phyloP scores from a whole-genome alignment of 495 filamentous ascomycete genomes.

The Emericellopsis terricola region DNA sequence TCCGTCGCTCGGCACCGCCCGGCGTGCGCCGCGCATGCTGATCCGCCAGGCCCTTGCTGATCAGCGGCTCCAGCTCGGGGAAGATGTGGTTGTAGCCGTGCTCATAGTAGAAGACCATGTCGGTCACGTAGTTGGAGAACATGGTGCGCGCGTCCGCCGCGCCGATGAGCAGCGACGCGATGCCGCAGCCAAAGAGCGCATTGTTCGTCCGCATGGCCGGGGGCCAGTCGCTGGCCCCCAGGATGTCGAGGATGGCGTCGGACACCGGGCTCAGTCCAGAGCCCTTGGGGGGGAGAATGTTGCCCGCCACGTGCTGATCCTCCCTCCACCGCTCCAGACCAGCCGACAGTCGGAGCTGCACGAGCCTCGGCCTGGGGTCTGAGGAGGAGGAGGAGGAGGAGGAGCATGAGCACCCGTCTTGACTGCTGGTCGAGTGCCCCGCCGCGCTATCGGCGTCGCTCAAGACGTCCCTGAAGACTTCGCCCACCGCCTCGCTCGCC shows the following conservation, averaged over 20 bases:
- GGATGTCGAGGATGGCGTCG: slow-evolving; percentile 4
- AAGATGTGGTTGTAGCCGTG: slow-evolving; percentile 15
- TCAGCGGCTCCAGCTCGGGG: slow-evolving; percentile 9
- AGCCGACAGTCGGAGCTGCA: slow-evolving; percentile 6
- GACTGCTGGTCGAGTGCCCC: not conserved
- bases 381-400: not conserved
- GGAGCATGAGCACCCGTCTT: too few relatives aligned
- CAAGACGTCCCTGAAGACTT: not conserved
- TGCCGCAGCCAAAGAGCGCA: slow-evolving; percentile 11
- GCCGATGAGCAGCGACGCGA: slow-evolving; percentile 10
- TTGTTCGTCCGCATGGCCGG: slow-evolving; percentile 11
- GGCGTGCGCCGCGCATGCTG: slow-evolving; percentile 7
- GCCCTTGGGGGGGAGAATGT: slow-evolving; percentile 12
- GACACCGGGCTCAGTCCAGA: slow-evolving; percentile 8
- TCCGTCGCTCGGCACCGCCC: slow-evolving; percentile 10
- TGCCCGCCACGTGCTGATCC: slow-evolving; percentile 6
- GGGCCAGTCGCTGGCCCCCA: slow-evolving; percentile 8
- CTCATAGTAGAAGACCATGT: slow-evolving; percentile 17
- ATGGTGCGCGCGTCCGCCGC: slow-evolving; percentile 10
- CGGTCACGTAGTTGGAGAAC: slow-evolving; percentile 13
- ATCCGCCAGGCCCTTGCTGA: slow-evolving; percentile 6
- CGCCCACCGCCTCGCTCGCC: not conserved
- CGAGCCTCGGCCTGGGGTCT: not conserved
- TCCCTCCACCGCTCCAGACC: slow-evolving; percentile 9
- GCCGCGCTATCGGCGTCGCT: not conserved